Conservation (phyloP, 352 stramenopile genomes). For the Phytophthora megakarya region DNA sequence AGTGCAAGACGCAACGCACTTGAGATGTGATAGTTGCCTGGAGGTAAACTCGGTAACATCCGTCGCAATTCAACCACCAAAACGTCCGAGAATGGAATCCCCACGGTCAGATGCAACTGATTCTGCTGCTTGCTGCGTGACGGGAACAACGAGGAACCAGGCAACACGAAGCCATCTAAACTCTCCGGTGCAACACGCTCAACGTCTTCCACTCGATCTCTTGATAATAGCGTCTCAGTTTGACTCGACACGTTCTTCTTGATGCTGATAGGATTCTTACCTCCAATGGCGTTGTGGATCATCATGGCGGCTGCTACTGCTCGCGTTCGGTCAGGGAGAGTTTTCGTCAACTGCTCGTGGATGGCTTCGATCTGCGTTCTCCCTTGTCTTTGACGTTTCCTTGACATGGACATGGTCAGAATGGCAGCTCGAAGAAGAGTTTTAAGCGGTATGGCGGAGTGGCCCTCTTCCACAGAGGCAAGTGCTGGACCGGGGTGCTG, state of each 20-base stretch:
- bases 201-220: conserved; percentile 19
- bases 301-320: conserved; percentile 25
- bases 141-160: conserved; percentile 29
- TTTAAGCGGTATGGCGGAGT: conserved; percentile 43
- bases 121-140: conserved; percentile 6
- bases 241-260: too few species aligned
- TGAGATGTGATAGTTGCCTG: conserved; percentile 57
- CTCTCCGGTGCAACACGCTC: conserved; percentile 36
- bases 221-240: conserved; percentile 26
- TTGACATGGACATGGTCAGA: conserved; percentile 69
- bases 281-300: too few species aligned
- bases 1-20: conserved; percentile 46
- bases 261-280: conserved; percentile 15
- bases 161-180: conserved; percentile 52
- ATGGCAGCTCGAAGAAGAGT: conserved; percentile 63
- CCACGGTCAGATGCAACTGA: conserved; percentile 46
- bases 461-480: background rate
- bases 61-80: conserved; percentile 56
- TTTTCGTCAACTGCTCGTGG: conserved; percentile 40
- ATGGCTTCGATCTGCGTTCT: conserved; percentile 47
- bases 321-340: conserved; percentile 16
- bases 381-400: conserved; percentile 45
- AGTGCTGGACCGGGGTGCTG: conserved; percentile 9
- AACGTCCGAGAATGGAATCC: conserved; percentile 43
- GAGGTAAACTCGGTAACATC: conserved; percentile 52